Conservation (phyloP, 2,329 filamentous ascomycete genomes). For the Pseudohalonectria lignicola region DNA sequence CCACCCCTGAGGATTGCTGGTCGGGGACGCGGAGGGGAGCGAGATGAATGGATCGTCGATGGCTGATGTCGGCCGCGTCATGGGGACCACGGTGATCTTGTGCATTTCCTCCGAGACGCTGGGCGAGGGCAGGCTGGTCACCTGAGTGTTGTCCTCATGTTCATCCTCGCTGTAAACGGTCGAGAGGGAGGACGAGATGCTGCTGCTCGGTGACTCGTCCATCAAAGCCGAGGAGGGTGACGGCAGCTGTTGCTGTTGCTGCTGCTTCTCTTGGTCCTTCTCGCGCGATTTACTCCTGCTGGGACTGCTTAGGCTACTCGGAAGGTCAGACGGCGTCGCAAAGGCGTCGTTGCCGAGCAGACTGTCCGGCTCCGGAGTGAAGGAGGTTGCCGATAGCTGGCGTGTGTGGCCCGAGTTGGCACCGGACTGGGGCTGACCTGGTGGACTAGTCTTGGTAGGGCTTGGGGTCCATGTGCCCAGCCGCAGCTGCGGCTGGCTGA, state of each 20-base stretch:
- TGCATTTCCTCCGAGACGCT: neutral
- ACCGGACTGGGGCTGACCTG: constrained; percentile 5
- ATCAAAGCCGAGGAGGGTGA: neutral
- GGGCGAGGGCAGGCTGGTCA: neutral
- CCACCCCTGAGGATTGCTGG: no score
- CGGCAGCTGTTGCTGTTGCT: constrained; percentile 4
- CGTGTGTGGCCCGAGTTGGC: constrained; percentile 13
- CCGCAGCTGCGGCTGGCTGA: neutral
- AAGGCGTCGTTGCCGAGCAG: constrained; percentile 18
- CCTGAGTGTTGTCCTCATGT: constrained; percentile 18
- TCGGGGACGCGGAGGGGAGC: no score
- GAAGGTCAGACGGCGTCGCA: constrained; percentile 6
- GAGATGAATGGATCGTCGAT: neutral
- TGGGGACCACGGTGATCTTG: neutral
- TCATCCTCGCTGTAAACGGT: constrained; percentile 46
- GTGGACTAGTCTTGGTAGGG: constrained; percentile 1
- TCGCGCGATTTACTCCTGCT: constrained; percentile 16
- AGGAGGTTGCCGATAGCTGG: constrained; percentile 20
- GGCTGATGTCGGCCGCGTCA: neutral
- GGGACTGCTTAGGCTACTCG: constrained; percentile 24
- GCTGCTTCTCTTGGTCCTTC: constrained; percentile 4
- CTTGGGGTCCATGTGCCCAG: constrained; percentile 10
- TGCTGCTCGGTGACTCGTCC: constrained; percentile 25
- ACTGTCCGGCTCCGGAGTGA: constrained; percentile 27
- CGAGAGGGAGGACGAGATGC: constrained; percentile 40